Conservation (phyloP, 345 rosid species). For the Mercurialis annua region DNA sequence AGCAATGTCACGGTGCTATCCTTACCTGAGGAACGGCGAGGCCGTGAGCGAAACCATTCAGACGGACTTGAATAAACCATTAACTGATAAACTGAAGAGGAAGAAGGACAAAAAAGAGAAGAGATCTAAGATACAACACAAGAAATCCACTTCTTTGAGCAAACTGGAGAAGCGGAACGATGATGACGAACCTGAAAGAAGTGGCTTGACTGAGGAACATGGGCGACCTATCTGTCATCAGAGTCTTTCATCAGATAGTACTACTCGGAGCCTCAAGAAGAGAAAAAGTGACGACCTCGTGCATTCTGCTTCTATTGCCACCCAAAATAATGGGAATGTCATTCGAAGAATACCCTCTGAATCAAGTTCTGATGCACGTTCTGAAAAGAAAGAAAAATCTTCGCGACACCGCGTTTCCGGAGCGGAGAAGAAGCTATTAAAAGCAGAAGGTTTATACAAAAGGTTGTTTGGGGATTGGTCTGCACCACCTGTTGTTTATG, state of each 20-base stretch:
- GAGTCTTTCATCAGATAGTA: constrained; percentile 43
- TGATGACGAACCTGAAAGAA: constrained; percentile 49
- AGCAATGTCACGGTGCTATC: constrained; percentile 58
- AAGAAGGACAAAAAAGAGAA: constrained; percentile 27
- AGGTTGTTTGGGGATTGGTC: constrained; percentile 46
- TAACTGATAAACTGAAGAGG: constrained; percentile 26
- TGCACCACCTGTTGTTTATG: constrained; percentile 21
- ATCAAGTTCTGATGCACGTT: background rate
- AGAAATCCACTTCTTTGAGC: background rate
- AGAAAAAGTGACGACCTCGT: constrained; percentile 29
- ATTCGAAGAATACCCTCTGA: constrained; percentile 31
- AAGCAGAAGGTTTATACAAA: constrained; percentile 27
- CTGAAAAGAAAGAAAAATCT: background rate
- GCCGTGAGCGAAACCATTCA: constrained; percentile 48
- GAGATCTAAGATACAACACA: constrained; percentile 32
- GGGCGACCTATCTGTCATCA: constrained; percentile 34
- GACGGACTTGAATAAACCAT: no score
- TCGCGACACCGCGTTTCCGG: background rate
- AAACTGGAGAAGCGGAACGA: constrained; percentile 1
- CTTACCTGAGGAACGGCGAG: constrained; percentile 37
- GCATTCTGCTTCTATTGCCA: constrained; percentile 13
- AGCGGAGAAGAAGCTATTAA: constrained; percentile 1
- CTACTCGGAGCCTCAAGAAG: constrained; percentile 41
- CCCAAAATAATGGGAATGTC: constrained; percentile 34
- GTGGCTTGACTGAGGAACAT: constrained; percentile 65